Base-by-base conservation (phyloP, 495 filamentous ascomycete genomes). In the Podospora pseudoanserina region DNA sequence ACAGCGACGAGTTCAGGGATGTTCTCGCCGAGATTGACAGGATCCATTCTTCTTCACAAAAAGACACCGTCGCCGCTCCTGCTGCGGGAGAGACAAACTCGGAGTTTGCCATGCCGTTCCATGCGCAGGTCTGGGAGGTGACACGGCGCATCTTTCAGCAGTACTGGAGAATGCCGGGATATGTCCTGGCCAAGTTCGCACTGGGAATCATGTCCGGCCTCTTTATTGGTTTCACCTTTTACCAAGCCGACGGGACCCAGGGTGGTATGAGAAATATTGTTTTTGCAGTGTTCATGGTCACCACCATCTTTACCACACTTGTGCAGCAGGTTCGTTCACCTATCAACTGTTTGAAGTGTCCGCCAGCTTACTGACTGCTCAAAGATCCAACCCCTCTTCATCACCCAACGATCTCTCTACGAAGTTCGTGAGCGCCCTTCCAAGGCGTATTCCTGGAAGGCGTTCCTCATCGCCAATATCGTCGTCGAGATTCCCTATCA, bases 211-310 rank as follows among this genome's bases (percentile, higher is more conserved):
- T 77, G 39, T 75, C 79, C 4, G 77, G 76, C 73, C 27, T 93
- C 3, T 93, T 93, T 78, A 91, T 91, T 65, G 90, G 90, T 28
- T 92, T 94, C 76, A 90, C 88, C 0, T 93, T 95, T 75, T 91
- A 82, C 81, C 82, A 88, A 19, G 82, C 89, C 5, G 76, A 85
- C 1, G 76, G 84, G 62, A 84, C 82, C 15, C 80, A 81, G 30
- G 83, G 87, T 44, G 89, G 88, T 74, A 87, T 88, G 84, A 86
- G 89, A 70, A 86, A 84, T 9, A 79, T 85, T 26, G 78, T 92
- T 0, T 92, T 92, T 75, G 86, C 88, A 34, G 80, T 91, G 64
- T 93, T 93, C 76, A 88, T 92, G 87, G 85, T 86, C 13, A 81
- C 90, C 16, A 90, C 89, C 20, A 87, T 89, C 63, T 83, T 81